phyloP scores from a whole-genome alignment of 148 eudicot genomes.

The Polygonum maritimum region DNA sequence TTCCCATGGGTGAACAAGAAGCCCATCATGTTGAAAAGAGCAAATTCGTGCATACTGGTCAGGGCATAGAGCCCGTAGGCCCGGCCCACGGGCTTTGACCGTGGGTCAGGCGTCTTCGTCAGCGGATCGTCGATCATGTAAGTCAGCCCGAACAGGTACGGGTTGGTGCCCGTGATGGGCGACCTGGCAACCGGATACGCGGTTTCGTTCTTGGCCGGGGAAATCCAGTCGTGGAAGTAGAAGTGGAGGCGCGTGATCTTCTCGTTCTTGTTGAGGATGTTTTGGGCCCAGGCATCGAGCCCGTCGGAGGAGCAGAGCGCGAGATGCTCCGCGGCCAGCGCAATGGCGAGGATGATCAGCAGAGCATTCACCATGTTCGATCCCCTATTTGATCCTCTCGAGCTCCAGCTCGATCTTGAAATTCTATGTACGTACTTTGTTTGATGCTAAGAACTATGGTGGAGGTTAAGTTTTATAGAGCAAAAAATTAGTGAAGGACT shows the following conservation, averaged over 20 bases:
- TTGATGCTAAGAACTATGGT: too few species aligned
- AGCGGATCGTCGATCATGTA: constrained; percentile 29
- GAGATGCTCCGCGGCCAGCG: background rate
- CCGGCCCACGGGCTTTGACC: constrained; percentile 33
- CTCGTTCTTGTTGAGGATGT: constrained; percentile 11
- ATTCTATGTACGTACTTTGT: too few species aligned
- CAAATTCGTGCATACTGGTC: background rate
- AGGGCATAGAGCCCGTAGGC: constrained; percentile 36
- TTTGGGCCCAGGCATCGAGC: constrained; percentile 20
- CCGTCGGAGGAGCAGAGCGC: background rate
- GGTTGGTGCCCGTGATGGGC: constrained; percentile 12
- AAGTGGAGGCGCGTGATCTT: constrained; percentile 26
- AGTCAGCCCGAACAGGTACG: constrained; percentile 26
- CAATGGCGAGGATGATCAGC: background rate
- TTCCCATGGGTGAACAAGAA: background rate
- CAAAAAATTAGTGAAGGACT: too few species aligned
- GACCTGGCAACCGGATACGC: constrained; percentile 21
- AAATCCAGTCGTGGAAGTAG: constrained; percentile 42
- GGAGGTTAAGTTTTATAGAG: too few species aligned
- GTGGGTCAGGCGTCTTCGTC: constrained; percentile 24
- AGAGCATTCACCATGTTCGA: background rate
- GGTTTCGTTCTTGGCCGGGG: constrained; percentile 12
- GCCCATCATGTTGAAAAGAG: background rate
- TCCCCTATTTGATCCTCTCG: too few species aligned
- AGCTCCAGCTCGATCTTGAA: background rate